phyloP scores from a whole-genome alignment of 768 basidiomycete genomes.

The Mycena galericulata region DNA sequence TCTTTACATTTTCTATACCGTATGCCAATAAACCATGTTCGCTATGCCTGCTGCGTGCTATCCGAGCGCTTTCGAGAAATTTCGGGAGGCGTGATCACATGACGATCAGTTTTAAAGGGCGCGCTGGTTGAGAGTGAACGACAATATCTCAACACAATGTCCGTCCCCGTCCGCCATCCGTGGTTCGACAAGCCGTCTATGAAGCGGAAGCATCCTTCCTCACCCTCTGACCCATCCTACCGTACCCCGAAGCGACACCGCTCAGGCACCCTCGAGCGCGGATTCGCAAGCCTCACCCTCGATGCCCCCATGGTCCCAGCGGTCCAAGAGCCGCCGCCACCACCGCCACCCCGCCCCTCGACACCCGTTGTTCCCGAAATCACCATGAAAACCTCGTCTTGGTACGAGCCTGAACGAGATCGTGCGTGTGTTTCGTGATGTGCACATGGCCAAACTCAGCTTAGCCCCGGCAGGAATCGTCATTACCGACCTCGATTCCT shows the following conservation, averaged over 20 bases:
- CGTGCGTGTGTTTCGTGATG: conserved; percentile 61
- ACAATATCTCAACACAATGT: conserved; percentile 9
- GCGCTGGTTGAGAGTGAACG: background rate
- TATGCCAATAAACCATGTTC: conserved; percentile 18
- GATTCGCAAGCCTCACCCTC: conserved; percentile 65
- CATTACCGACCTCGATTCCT: conserved; percentile 68
- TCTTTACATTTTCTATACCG: background rate
- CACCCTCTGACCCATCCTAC: background rate
- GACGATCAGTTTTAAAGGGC: background rate
- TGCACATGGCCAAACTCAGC: conserved; percentile 20
- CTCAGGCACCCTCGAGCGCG: conserved; percentile 62
- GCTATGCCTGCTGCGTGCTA: background rate
- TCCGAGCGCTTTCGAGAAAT: conserved; percentile 4
- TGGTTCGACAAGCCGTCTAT: conserved; percentile 20
- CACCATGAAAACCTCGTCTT: conserved; percentile 72
- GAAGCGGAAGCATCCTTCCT: conserved; percentile 27
- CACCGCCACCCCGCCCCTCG: conserved; percentile 26
- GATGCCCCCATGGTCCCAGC: conserved; percentile 25
- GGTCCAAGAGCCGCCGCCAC: conserved; percentile 37
- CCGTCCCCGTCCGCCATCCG: conserved; percentile 23
- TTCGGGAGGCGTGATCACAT: conserved; percentile 12
- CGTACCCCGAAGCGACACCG: conserved; percentile 60
- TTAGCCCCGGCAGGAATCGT: conserved; percentile 64
- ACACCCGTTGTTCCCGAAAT: conserved; percentile 55
- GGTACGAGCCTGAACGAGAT: conserved; percentile 79